Evolutionary conservation across 345 rosid species (phyloP), one percentile per base, ranked within the genome.

Genomic region (Brassica carinata): DNA sequence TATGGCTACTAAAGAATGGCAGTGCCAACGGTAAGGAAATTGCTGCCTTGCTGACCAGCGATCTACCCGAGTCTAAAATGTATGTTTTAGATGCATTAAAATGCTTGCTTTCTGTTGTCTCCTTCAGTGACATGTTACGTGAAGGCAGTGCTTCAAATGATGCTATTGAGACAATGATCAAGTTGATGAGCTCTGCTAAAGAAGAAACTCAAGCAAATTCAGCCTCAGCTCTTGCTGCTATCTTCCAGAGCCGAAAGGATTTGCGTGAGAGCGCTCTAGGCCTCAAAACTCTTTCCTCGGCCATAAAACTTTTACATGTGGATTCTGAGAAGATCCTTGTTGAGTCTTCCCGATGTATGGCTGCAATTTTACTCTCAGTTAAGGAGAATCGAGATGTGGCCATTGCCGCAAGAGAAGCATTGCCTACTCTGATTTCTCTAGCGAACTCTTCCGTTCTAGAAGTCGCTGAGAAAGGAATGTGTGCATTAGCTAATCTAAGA

Each of bases 111-210:
- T 92, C 94, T 78, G 93, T 91, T 77, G 96, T 92, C 74, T 83
- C 92, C 55, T 84, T 92, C 82, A 87, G 29, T 71, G 99, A 96
- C 81, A 88, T 89, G 83, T 80, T 91, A 43, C 90, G 93, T 68
- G 97, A 96, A 82, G 99, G 99, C 69, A 91, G 97, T 87, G 98
- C 99, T 81, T 91, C 99, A 69, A 94, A 92, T 85, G 98, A 96
- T 85, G 99, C 99, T 26, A 88, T 94, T 75, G 98, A 90, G 89
- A 96, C 97, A 45, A 92, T 94, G 90, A 89, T 96, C 76, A 96
- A 89, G 84, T 84, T 94, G 80, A 73, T 92, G 90, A 87, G 91
- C 84, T 94, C 96, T 29, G 83, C 84, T 19, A 94, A 90, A 74
- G 97, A 92, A 83, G 98, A 94, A 86, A 94, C 99, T 73, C 97